Percentiles rank a stretch among this genome's conserved stretches.
These are phyloP conservation scores for Hypomyces rosellus DNA, from an alignment of 2,329 filamentous ascomycete species.

Conservation along the genomic window DNA sequence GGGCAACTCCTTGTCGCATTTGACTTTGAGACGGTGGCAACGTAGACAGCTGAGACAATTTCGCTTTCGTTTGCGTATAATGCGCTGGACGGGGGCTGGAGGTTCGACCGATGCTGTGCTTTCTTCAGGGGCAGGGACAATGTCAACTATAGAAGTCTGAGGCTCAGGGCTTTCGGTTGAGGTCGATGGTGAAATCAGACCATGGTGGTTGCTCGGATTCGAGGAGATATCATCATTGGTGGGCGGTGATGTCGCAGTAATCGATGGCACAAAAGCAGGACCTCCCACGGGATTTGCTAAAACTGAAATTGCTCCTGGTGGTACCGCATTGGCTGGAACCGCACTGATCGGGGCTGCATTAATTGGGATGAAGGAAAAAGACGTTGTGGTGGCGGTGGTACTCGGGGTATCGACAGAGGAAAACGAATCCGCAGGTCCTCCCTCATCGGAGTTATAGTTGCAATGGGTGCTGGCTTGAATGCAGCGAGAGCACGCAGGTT, in stretches of 20 bases:
- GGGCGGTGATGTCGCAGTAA: constrained; percentile 1
- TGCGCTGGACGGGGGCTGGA: constrained; percentile 14
- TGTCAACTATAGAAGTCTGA: constrained; percentile 6
- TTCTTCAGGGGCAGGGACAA: constrained; percentile 8
- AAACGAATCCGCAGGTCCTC: no score
- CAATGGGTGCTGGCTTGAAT: constrained; percentile 27
- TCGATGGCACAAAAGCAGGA: background rate
- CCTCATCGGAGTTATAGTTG: constrained; percentile 21
- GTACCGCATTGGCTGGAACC: background rate
- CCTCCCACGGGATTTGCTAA: background rate
- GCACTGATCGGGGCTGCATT: no score
- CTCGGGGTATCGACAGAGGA: no score
- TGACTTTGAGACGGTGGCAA: constrained; percentile 32
- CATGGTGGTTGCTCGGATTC: constrained; percentile 10
- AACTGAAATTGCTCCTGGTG: no score
- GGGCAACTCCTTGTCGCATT: constrained; percentile 32
- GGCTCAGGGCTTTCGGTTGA: constrained; percentile 25
- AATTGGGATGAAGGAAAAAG: no score
- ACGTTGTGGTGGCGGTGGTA: no score
- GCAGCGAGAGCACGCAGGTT: constrained; percentile 29
- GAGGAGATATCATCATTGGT: constrained; percentile 1
- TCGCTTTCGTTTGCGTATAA: constrained; percentile 30
- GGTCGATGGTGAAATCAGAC: constrained; percentile 24
- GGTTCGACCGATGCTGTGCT: background rate
- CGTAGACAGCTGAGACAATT: constrained; percentile 30